A percentile compares a stretch with the other conserved stretches of the same genome.
Conservation (phyloP, 1,284 basidiomycete species). For the Amylostereum chailletii region DNA sequence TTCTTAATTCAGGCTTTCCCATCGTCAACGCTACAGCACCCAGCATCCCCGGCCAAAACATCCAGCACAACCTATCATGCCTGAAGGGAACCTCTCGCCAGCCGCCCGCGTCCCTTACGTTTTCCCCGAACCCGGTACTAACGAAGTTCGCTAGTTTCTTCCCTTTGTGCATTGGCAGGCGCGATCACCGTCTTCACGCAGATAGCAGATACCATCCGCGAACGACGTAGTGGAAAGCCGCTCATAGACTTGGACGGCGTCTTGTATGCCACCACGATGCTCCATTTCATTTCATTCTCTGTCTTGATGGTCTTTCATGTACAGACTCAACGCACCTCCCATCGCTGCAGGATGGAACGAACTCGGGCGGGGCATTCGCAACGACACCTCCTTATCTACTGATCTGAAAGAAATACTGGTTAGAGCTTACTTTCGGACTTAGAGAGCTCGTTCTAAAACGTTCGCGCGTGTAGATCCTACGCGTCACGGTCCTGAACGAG, state of each 20-base stretch:
- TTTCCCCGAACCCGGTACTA: slow-evolving; percentile 1
- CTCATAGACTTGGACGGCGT: slow-evolving; percentile 3
- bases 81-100: neutral
- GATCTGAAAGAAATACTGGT: neutral
- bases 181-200: neutral
- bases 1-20: too few species aligned
- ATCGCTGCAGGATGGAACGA: slow-evolving; percentile 1
- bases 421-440: neutral
- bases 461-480: neutral
- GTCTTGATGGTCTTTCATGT: neutral
- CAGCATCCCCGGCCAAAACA: too few species aligned
- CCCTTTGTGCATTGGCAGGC: neutral
- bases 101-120: slow-evolving; percentile 4
- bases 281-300: neutral
- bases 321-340: slow-evolving; percentile 1
- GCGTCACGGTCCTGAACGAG: slow-evolving; percentile 1
- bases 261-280: neutral
- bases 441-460: too few species aligned
- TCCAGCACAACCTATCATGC: neutral
- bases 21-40: too few species aligned
- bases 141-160: neutral
- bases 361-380: neutral
- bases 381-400: neutral
- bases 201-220: slow-evolving; percentile 2
- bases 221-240: neutral